phyloP scores from a whole-genome alignment of 768 basidiomycete species.

The Termitomyces sp. region DNA sequence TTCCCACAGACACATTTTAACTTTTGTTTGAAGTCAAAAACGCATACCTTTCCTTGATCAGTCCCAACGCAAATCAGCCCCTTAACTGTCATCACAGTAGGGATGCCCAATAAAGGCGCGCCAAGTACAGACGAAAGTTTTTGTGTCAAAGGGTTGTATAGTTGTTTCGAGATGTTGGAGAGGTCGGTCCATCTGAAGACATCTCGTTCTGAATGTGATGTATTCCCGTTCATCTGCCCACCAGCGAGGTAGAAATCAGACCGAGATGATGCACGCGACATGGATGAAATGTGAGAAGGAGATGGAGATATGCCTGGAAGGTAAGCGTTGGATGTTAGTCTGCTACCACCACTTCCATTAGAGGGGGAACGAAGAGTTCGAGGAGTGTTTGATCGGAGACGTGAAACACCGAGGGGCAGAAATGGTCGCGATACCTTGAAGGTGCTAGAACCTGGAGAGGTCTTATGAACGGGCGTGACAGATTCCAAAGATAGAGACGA shows the following conservation, averaged over 20 bases:
- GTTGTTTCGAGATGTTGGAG: conserved; percentile 47
- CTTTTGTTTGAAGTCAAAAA: conserved; percentile 90
- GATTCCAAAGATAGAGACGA: conserved; percentile 30
- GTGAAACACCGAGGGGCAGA: conserved; percentile 69
- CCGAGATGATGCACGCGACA: conserved; percentile 65
- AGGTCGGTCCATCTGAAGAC: conserved; percentile 77
- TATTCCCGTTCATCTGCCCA: conserved; percentile 12
- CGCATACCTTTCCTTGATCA: conserved; percentile 65
- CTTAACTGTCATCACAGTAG: conserved; percentile 79
- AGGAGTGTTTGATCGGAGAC: conserved; percentile 68
- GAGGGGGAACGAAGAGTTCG: conserved; percentile 36
- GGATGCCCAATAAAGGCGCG: conserved; percentile 50
- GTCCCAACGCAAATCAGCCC: conserved; percentile 90
- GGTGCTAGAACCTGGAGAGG: conserved; percentile 28
- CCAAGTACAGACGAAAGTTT: conserved; percentile 64
- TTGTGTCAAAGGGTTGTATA: conserved; percentile 47
- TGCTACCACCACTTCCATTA: conserved; percentile 35
- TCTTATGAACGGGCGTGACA: conserved; percentile 32
- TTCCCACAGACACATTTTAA: conserved; percentile 75
- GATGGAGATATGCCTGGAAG: conserved; percentile 43
- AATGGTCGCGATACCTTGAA: conserved; percentile 49
- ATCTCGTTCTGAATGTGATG: conserved; percentile 33
- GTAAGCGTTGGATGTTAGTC: conserved; percentile 38
- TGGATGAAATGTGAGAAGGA: conserved; percentile 61
- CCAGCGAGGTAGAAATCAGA: conserved; percentile 36